These are phyloP conservation scores for Citrus unshiu DNA, from an alignment of 345 rosid genomes.

Conservation along the genomic window DNA sequence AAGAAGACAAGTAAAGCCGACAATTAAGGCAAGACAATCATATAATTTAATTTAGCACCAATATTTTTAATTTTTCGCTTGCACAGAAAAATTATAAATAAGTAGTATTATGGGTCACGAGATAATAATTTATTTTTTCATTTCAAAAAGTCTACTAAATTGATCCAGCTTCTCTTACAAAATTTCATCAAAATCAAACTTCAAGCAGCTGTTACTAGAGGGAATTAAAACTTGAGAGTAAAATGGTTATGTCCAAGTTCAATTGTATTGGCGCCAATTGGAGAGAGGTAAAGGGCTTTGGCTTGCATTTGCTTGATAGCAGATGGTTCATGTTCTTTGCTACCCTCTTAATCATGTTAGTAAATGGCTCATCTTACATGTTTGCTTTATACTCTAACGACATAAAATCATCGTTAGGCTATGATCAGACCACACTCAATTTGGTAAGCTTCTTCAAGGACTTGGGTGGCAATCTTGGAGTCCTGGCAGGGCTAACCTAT, in stretches of 20 bases:
- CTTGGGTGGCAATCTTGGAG: slow-evolving; percentile 53
- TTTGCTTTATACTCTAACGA: slow-evolving; percentile 46
- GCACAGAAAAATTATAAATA: no score
- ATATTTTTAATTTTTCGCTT: background rate
- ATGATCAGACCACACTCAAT: slow-evolving; percentile 52
- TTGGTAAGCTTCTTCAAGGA: slow-evolving; percentile 50
- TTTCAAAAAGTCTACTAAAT: no score
- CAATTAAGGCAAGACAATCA: background rate
- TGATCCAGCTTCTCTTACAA: background rate
- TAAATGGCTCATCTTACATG: slow-evolving; percentile 52
- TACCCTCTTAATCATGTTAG: slow-evolving; percentile 39
- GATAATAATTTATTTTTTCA: no score
- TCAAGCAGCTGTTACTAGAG: no score
- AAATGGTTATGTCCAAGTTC: slow-evolving; percentile 11
- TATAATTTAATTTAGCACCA: background rate
- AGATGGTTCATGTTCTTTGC: slow-evolving; percentile 57
- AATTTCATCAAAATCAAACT: background rate
- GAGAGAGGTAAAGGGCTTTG: slow-evolving; percentile 29
- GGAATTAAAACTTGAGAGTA: no score
- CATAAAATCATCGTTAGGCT: slow-evolving; percentile 36
- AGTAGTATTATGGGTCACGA: no score
- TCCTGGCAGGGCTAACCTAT: slow-evolving; percentile 43
- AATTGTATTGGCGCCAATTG: slow-evolving; percentile 13
- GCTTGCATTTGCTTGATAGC: slow-evolving; percentile 31
- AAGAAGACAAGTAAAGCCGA: background rate